phyloP scores from a whole-genome alignment of 2,329 filamentous ascomycete genomes.

The Zasmidium angulare region DNA sequence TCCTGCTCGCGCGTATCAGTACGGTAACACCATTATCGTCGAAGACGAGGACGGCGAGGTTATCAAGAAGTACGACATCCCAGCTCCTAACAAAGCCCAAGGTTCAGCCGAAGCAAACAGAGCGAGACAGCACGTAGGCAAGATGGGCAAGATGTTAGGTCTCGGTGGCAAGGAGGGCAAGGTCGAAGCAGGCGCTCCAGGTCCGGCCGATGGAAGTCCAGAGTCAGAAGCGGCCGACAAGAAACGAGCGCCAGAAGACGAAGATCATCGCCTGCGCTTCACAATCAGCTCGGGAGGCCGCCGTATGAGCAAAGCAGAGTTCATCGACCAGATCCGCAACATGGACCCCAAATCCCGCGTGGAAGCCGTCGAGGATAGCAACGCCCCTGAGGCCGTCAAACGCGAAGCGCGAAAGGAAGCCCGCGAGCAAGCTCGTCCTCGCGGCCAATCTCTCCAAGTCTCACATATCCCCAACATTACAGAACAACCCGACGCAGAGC shows the following conservation, averaged over 20 bases:
- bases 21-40: slow-evolving; percentile 85
- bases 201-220: slow-evolving; percentile 9
- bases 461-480: slow-evolving; percentile 23
- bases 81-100: slow-evolving; percentile 48
- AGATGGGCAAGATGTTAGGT: slow-evolving; percentile 57
- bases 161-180: slow-evolving; percentile 33
- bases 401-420: slow-evolving; percentile 46
- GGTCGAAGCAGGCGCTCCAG: slow-evolving; percentile 24
- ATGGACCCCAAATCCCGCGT: slow-evolving; percentile 66
- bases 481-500: slow-evolving; percentile 22
- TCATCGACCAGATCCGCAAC: slow-evolving; percentile 70
- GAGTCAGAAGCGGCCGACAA: slow-evolving; percentile 17
- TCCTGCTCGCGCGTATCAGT: slow-evolving; percentile 80
- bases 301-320: slow-evolving; percentile 78
- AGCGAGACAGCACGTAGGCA: slow-evolving; percentile 47
- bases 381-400: slow-evolving; percentile 50
- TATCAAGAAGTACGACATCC: slow-evolving; percentile 78
- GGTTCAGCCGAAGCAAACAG: slow-evolving; percentile 22
- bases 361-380: slow-evolving; percentile 48
- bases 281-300: slow-evolving; percentile 71
- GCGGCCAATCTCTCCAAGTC: slow-evolving; percentile 5
- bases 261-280: slow-evolving; percentile 73
- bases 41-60: slow-evolving; percentile 86
- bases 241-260: slow-evolving; percentile 43
- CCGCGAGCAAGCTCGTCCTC: slow-evolving; percentile 29